Evolutionary conservation across 2,329 filamentous ascomycete genomes (phyloP).

Genomic region (Hymenoscyphus infarciens): DNA sequence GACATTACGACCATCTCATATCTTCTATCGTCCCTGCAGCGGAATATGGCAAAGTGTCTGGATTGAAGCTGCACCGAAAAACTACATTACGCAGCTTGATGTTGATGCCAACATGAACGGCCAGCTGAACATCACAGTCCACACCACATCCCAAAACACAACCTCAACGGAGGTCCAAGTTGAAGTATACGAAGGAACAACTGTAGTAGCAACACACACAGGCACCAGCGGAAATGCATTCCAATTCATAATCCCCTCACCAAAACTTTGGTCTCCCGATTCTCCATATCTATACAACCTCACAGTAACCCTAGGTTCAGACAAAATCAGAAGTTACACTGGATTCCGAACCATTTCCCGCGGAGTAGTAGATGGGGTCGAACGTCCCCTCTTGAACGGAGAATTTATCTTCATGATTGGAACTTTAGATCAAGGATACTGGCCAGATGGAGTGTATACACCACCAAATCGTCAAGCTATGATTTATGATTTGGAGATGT

Average conservation of each 20-base stretch:
- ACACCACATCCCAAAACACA: constrained; percentile 40
- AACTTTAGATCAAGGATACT: constrained; percentile 67
- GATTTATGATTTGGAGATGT: constrained; percentile 59
- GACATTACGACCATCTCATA: constrained; percentile 45
- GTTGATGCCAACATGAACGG: constrained; percentile 51
- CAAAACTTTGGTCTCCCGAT: constrained; percentile 62
- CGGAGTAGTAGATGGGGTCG: constrained; percentile 50
- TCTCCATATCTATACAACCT: constrained; percentile 63
- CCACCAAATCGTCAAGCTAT: constrained; percentile 65
- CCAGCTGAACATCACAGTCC: constrained; percentile 51
- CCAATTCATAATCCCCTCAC: constrained; percentile 50
- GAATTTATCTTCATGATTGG: constrained; percentile 65
- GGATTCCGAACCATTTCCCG: constrained; percentile 62
- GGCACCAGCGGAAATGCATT: constrained; percentile 50
- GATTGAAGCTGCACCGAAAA: constrained; percentile 59
- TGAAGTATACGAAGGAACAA: constrained; percentile 11
- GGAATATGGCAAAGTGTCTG: constrained; percentile 75
- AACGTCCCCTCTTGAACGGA: constrained; percentile 54
- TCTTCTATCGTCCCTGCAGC: constrained; percentile 69
- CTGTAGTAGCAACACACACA: constrained; percentile 33
- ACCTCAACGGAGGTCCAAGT: constrained; percentile 25
- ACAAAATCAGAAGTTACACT: constrained; percentile 60
- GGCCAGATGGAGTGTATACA: constrained; percentile 66
- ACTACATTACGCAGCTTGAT: constrained; percentile 46
- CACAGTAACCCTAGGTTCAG: constrained; percentile 49